Evolutionary conservation across 2,329 filamentous ascomycete genomes (phyloP).

Genomic region (Trichothecium sympodiale): DNA sequence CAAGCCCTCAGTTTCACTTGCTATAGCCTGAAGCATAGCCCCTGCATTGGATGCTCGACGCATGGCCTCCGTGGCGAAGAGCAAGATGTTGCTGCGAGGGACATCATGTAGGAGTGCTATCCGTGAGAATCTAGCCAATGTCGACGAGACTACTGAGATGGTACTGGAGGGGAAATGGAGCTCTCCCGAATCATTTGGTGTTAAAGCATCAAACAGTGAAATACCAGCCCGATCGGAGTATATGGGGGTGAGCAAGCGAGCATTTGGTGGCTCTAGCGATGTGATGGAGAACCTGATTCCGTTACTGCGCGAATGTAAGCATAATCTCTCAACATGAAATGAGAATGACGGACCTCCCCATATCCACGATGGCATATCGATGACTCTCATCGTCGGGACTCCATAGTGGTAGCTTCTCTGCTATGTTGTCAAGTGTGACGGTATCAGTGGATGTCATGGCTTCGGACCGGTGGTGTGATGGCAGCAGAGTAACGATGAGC

Average conservation of each 20-base stretch:
- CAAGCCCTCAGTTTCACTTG: slow-evolving; percentile 48
- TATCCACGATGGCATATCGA: slow-evolving; percentile 46
- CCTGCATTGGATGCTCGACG: slow-evolving; percentile 65
- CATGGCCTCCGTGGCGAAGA: slow-evolving; percentile 85
- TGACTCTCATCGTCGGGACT: slow-evolving; percentile 32
- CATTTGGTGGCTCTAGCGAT: slow-evolving; percentile 57
- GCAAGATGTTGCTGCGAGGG: slow-evolving; percentile 49
- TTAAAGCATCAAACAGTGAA: slow-evolving; percentile 77
- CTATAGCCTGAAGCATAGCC: slow-evolving; percentile 56
- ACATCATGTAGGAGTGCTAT: slow-evolving; percentile 64
- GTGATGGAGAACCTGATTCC: slow-evolving; percentile 89
- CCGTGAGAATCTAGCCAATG: slow-evolving; percentile 58
- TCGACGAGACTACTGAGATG: slow-evolving; percentile 54
- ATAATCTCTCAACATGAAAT: slow-evolving; percentile 6
- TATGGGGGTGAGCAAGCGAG: slow-evolving; percentile 64
- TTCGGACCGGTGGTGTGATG: background rate
- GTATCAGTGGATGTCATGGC: slow-evolving; percentile 26
- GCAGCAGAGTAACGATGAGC: slow-evolving; percentile 1
- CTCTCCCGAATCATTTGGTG: slow-evolving; percentile 26
- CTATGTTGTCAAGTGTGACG: slow-evolving; percentile 40
- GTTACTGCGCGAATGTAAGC: slow-evolving; percentile 46
- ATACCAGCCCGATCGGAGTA: slow-evolving; percentile 72
- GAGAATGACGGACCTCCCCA: slow-evolving; percentile 37
- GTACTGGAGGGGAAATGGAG: slow-evolving; percentile 39
- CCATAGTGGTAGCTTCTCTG: slow-evolving; percentile 38